These are phyloP conservation scores for Candida chauliodis DNA, from an alignment of 805 yeast genomes.

Conservation along the genomic window DNA sequence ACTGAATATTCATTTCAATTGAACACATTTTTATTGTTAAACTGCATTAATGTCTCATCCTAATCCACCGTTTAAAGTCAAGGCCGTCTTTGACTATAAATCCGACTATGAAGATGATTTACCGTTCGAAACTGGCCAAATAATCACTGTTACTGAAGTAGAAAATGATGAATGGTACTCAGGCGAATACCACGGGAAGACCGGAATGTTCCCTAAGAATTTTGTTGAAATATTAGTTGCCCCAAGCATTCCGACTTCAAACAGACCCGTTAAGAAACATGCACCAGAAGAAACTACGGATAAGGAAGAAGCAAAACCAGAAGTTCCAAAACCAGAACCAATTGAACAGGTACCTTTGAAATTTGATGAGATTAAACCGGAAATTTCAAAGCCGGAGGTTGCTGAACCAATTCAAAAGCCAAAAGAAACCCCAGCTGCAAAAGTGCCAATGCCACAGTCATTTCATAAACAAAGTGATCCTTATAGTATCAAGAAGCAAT, in stretches of 20 bases:
- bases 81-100: constrained; percentile 63
- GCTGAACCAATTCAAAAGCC: neutral
- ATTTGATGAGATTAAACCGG: neutral
- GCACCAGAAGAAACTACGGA: too few species aligned
- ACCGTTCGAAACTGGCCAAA: constrained; percentile 61
- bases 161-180: constrained; percentile 93
- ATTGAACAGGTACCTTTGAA: neutral
- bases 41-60: constrained; percentile 11
- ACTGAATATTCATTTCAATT: too few species aligned
- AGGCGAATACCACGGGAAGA: constrained; percentile 61
- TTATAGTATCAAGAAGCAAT: constrained; percentile 51
- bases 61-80: constrained; percentile 57
- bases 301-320: constrained; percentile 6
- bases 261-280: constrained; percentile 7
- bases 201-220: constrained; percentile 85
- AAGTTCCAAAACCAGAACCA: neutral
- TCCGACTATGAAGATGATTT: constrained; percentile 77
- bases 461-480: constrained; percentile 38
- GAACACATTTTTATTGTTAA: too few species aligned
- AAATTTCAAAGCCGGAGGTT: neutral
- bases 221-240: constrained; percentile 54
- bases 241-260: constrained; percentile 11
- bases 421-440: neutral
- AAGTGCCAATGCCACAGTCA: constrained; percentile 16
- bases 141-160: constrained; percentile 68